These are phyloP conservation scores for Eucalyptus brandiana DNA, from an alignment of 345 rosid genomes.

Conservation along the genomic window DNA sequence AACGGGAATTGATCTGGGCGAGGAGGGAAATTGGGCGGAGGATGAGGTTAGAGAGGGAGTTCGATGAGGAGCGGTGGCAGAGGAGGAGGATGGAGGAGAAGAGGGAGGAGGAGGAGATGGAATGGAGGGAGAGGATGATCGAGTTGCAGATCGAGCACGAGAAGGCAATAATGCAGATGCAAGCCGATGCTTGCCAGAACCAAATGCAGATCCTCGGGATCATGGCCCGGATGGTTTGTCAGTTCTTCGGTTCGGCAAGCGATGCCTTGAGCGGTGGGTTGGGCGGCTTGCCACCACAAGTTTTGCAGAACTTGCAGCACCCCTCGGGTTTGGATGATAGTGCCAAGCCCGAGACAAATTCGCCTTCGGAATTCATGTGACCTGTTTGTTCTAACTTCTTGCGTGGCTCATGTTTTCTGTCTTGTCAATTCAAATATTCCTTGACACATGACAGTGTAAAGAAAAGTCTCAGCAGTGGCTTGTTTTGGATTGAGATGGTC, in stretches of 20 bases:
- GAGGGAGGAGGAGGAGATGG: conserved; percentile 76
- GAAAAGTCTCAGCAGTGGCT: background rate
- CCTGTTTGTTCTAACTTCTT: background rate
- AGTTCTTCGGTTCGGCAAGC: conserved; percentile 41
- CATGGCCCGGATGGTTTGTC: conserved; percentile 54
- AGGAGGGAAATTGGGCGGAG: conserved; percentile 34
- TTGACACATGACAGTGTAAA: background rate
- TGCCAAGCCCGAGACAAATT: conserved; percentile 53
- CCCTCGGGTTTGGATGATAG: conserved; percentile 39
- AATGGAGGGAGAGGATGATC: conserved; percentile 54
- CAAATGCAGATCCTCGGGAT: conserved; percentile 66
- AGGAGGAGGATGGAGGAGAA: conserved; percentile 49
- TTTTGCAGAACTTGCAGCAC: conserved; percentile 61
- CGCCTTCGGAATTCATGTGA: conserved; percentile 63
- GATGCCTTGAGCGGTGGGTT: conserved; percentile 34
- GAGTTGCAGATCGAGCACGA: conserved; percentile 65
- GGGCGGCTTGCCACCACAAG: conserved; percentile 24
- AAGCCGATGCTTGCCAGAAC: conserved; percentile 58
- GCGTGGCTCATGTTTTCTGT: background rate
- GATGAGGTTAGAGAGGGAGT: conserved; percentile 31
- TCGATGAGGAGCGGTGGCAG: conserved; percentile 33
- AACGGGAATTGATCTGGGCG: conserved; percentile 32
- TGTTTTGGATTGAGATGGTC: background rate
- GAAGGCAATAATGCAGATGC: conserved; percentile 66
- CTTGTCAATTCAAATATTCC: background rate